Evolutionary conservation across 148 eudicot genomes (phyloP).

Genomic region (Diospyros lotus): DNA sequence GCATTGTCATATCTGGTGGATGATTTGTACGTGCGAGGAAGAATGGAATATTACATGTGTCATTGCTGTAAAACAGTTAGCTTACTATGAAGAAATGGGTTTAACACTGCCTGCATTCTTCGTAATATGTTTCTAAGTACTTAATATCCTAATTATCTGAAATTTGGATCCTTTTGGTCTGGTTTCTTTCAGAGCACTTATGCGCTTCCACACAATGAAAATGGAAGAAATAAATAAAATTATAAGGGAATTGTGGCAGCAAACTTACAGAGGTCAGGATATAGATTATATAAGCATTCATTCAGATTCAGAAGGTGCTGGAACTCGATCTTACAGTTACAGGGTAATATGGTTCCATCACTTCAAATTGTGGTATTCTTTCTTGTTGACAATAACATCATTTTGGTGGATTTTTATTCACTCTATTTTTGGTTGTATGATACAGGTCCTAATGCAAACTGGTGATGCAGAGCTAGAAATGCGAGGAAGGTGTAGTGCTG

Average conservation of each 20-base stretch:
- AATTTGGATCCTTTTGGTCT: slow-evolving; percentile 4
- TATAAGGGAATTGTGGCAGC: slow-evolving; percentile 98
- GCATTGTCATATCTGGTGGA: too few species aligned
- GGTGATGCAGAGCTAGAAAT: slow-evolving; percentile 96
- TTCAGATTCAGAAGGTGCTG: slow-evolving; percentile 93
- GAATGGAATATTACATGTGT: too few species aligned
- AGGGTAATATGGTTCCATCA: slow-evolving; percentile 41
- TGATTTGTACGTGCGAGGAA: too few species aligned
- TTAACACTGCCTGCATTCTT: too few species aligned
- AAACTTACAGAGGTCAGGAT: slow-evolving; percentile 99
- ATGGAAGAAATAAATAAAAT: slow-evolving; percentile 99
- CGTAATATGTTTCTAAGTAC: too few species aligned
- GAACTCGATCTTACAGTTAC: slow-evolving; percentile 97
- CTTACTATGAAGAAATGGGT: too few species aligned
- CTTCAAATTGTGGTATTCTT: not conserved
- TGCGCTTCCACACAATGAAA: slow-evolving; percentile 98
- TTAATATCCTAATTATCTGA: too few species aligned
- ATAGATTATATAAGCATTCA: slow-evolving; percentile 93
- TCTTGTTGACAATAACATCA: not conserved
- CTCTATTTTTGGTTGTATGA: not conserved
- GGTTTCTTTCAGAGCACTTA: slow-evolving; percentile 66
- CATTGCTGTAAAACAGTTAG: too few species aligned
- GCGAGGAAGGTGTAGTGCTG: slow-evolving; percentile 99
- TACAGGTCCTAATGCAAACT: slow-evolving; percentile 91
- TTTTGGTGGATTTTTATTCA: not conserved